These are phyloP conservation scores for Iberis amara DNA, from an alignment of 441 rosid genomes.

Conservation along the genomic window DNA sequence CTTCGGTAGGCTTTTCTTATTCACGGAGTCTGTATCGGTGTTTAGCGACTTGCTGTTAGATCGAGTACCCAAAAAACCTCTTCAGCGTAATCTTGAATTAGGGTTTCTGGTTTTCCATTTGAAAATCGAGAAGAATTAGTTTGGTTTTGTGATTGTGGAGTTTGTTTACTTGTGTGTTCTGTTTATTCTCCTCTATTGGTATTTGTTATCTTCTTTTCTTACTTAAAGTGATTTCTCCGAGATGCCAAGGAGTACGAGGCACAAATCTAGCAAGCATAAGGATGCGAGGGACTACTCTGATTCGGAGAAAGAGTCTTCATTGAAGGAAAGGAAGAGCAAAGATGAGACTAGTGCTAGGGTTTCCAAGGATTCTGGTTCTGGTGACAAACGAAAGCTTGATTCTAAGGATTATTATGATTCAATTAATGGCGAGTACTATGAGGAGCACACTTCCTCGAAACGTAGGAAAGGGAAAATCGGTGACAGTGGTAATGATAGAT, in stretches of 20 bases:
- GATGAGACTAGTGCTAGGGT: constrained; percentile 52
- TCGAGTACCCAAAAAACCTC: constrained; percentile 10
- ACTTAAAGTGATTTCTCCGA: neutral
- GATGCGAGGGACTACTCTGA: constrained; percentile 82
- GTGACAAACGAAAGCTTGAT: constrained; percentile 60
- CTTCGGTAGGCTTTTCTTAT: neutral
- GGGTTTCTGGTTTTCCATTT: constrained; percentile 12
- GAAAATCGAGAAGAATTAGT: constrained; percentile 9
- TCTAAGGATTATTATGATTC: constrained; percentile 42
- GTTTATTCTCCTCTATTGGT: neutral
- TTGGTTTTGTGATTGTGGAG: too few relatives aligned
- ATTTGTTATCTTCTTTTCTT: neutral
- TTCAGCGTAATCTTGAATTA: neutral
- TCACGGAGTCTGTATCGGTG: neutral
- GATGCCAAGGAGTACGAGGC: constrained; percentile 93
- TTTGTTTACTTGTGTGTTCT: too few relatives aligned
- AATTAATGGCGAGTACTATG: constrained; percentile 46
- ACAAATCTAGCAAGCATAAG: constrained; percentile 86
- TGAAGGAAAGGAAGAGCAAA: constrained; percentile 58
- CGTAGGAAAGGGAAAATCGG: constrained; percentile 57
- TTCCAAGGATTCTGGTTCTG: constrained; percentile 48
- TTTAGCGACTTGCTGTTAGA: neutral
- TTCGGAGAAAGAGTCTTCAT: constrained; percentile 67
- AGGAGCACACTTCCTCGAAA: constrained; percentile 54
- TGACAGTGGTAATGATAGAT: constrained; percentile 58